Evolutionary conservation across 805 yeast genomes (phyloP), one percentile per base, ranked within the genome.

Genomic region (Candida taoyuanica): DNA sequence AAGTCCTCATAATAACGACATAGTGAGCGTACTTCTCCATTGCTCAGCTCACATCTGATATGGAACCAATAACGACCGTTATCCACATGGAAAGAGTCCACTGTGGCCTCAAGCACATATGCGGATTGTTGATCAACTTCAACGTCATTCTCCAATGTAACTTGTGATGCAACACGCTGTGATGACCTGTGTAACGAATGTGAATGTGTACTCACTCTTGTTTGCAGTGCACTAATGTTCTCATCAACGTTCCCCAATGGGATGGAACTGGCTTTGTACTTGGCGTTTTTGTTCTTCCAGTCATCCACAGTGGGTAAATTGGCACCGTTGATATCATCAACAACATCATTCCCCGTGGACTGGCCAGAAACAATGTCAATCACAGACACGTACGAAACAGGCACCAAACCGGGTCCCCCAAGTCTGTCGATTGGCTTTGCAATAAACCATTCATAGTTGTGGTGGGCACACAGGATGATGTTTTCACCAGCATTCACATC

Each of bases 381-480:
- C 26, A 91, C 73, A 55, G 87, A 85, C 17, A 93, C 93, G 54
- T 85, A 93, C 15, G 85, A 76, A 5, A 86, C 89, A 0, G 99
- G 98, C 7, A 93, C 94, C 32, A 93, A 70, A 1, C 99, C 98
- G 0, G 98, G 98, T 1, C 97, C 98, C 18, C 98, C 98, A 27
- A 93, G 68, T 38, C 97, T 70, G 43, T 91, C 94, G 30, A 93
- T 85, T 12, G 96, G 96, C 59, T 93, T 93, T 5, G 97, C 98
- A 43, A 93, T 93, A 52, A 88, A 89, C 99, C 99, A 93, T 64
- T 94, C 99, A 48, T 71, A 84, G 39, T 87, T 88, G 56, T 91
- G 95, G 62, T 91, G 97, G 2, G 99, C 99, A 63, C 96, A 91
- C 11, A 94, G 78, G 21, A 89, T 85, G 45, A 93, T 73, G 52